Conservation (phyloP, 352 stramenopile genomes). For the Thraustochytrium striatum region DNA sequence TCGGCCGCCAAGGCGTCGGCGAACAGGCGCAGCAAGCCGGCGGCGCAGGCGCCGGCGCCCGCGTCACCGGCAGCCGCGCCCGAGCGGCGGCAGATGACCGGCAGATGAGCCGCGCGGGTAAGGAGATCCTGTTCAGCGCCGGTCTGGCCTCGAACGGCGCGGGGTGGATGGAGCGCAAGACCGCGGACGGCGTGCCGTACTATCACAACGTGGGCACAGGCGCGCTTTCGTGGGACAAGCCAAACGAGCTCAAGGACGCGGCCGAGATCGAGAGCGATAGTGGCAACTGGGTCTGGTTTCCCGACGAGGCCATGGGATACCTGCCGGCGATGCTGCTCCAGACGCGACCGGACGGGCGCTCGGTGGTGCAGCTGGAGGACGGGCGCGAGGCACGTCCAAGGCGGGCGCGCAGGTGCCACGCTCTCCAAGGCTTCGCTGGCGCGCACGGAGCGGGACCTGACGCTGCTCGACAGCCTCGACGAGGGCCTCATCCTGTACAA, state of each 20-base stretch:
- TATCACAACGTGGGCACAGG: slow-evolving; percentile 46
- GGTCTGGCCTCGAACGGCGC: slow-evolving; percentile 7
- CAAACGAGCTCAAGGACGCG: slow-evolving; percentile 57
- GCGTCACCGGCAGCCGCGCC: background rate
- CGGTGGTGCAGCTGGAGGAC: slow-evolving; percentile 43
- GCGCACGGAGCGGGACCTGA: slow-evolving; percentile 47
- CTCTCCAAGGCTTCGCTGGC: slow-evolving; percentile 48
- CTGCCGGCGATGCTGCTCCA: slow-evolving; percentile 51
- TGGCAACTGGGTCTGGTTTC: slow-evolving; percentile 59
- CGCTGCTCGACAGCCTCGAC: slow-evolving; percentile 51
- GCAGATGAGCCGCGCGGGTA: background rate
- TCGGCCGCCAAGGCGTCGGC: background rate
- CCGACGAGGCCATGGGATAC: slow-evolving; percentile 48
- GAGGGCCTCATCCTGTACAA: slow-evolving; percentile 52
- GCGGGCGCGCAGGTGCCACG: background rate
- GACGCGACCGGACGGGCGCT: background rate
- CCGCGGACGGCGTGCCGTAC: slow-evolving; percentile 42
- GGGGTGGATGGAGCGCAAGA: slow-evolving; percentile 43
- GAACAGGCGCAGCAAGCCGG: no score
- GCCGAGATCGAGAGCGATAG: slow-evolving; percentile 54
- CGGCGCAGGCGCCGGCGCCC: background rate
- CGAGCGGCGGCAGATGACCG: background rate
- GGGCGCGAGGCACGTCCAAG: slow-evolving; percentile 1
- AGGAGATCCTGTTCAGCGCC: slow-evolving; percentile 17
- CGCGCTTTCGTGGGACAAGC: slow-evolving; percentile 61